phyloP scores from a whole-genome alignment of 352 stramenopile genomes.

The Phytophthora syringae region DNA sequence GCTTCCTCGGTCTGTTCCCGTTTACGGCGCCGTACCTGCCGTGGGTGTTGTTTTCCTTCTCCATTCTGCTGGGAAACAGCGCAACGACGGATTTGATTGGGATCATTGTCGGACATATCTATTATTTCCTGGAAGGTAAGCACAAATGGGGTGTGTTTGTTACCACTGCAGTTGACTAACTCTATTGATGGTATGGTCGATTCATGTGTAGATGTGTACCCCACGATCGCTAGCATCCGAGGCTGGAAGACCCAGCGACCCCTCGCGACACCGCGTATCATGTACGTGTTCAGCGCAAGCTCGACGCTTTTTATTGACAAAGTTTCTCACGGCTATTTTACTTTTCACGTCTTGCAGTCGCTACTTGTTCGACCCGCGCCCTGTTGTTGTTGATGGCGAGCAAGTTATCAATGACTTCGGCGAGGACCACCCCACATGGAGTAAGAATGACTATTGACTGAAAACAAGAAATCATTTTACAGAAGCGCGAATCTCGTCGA shows the following conservation, averaged over 20 bases:
- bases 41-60: slow-evolving; percentile 98
- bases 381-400: slow-evolving; percentile 48
- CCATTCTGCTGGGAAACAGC: slow-evolving; percentile 94
- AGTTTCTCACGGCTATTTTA: slow-evolving; percentile 5
- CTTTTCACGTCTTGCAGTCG: slow-evolving; percentile 36
- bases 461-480: slow-evolving; percentile 20
- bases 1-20: slow-evolving; percentile 97
- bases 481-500: too few relatives aligned
- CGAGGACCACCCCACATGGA: slow-evolving; percentile 65
- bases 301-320: neutral
- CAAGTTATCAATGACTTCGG: slow-evolving; percentile 72
- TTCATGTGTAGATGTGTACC: slow-evolving; percentile 94
- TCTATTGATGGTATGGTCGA: slow-evolving; percentile 12
- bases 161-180: neutral
- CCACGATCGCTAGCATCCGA: slow-evolving; percentile 95
- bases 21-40: slow-evolving; percentile 99
- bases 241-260: slow-evolving; percentile 94
- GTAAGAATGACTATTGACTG: slow-evolving; percentile 37
- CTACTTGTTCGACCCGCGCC: slow-evolving; percentile 69
- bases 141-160: neutral
- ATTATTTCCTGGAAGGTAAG: slow-evolving; percentile 98
- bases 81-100: slow-evolving; percentile 98
- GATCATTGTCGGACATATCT: slow-evolving; percentile 99
- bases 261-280: slow-evolving; percentile 91
- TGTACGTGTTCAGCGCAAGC: slow-evolving; percentile 64